phyloP scores from a whole-genome alignment of 805 yeast genomes.

The Barnettozyma pratensis region DNA sequence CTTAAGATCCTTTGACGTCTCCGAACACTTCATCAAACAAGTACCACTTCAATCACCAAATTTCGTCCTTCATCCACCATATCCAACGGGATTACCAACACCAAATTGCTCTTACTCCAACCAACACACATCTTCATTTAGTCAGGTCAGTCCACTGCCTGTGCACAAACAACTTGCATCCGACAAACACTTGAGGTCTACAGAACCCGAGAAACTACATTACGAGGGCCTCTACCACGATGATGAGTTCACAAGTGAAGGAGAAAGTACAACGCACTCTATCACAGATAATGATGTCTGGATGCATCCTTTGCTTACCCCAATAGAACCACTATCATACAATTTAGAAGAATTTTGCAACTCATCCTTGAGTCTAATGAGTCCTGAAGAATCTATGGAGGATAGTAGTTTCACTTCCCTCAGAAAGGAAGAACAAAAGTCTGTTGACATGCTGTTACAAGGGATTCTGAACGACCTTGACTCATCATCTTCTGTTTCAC shows the following conservation, averaged over 20 bases:
- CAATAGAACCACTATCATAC: constrained; percentile 1
- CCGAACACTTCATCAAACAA: background rate
- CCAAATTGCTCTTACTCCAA: background rate
- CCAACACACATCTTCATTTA: background rate
- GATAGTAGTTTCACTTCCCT: background rate
- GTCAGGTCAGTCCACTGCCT: background rate
- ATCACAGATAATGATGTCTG: background rate
- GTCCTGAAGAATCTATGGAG: background rate
- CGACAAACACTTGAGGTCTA: too few relatives aligned
- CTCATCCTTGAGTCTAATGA: background rate
- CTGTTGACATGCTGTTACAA: constrained; percentile 1
- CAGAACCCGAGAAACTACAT: too few relatives aligned
- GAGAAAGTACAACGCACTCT: too few relatives aligned
- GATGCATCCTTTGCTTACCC: constrained; percentile 6
- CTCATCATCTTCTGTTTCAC: too few relatives aligned
- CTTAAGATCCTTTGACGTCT: background rate
- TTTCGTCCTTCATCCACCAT: background rate
- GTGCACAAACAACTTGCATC: background rate
- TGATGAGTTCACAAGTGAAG: background rate
- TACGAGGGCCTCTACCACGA: too few relatives aligned
- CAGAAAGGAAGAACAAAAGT: background rate
- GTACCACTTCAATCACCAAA: background rate
- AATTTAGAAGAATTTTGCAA: background rate
- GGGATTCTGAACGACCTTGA: too few relatives aligned
- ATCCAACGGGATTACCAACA: background rate